A percentile compares a stretch with the other conserved stretches of the same genome.
These are phyloP conservation scores for Colletotrichum sojae DNA, from an alignment of 2,329 filamentous ascomycete species.

Conservation along the genomic window DNA sequence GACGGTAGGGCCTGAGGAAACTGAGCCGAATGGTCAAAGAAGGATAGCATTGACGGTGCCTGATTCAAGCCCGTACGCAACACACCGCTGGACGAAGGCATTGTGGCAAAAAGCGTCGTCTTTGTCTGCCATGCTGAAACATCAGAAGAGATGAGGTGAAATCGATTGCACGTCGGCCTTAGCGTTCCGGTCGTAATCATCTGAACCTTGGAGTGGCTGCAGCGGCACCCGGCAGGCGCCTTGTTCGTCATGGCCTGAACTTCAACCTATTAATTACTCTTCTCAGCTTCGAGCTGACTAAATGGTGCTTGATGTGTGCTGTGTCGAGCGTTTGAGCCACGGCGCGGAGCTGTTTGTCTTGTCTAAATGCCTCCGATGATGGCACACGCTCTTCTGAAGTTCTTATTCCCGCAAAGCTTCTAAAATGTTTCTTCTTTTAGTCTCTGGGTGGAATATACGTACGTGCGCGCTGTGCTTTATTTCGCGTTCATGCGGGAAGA, in stretches of 20 bases:
- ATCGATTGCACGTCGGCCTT: conserved; percentile 27
- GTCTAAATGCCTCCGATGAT: not conserved
- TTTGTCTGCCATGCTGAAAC: conserved; percentile 40
- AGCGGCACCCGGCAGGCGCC: conserved; percentile 11
- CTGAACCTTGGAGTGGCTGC: conserved; percentile 29
- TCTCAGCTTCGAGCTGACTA: conserved; percentile 19
- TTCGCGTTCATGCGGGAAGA: conserved; percentile 10
- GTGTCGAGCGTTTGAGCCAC: conserved; percentile 21
- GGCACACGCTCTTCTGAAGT: not conserved
- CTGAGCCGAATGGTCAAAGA: conserved; percentile 12
- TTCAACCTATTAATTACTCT: conserved; percentile 12
- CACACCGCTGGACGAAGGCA: conserved; percentile 1
- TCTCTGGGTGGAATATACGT: conserved; percentile 5
- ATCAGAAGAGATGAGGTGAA: conserved; percentile 37
- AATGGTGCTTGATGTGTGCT: not conserved
- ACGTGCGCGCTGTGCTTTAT: conserved; percentile 13
- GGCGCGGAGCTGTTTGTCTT: not conserved
- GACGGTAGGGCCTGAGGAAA: conserved; percentile 19
- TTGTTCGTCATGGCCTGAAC: conserved; percentile 17
- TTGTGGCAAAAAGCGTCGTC: conserved; percentile 40
- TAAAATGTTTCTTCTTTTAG: conserved; percentile 17
- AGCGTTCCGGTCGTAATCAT: conserved; percentile 26
- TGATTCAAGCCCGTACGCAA: conserved; percentile 26
- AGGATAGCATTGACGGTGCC: conserved; percentile 20
- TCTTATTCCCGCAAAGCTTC: conserved; percentile 10